These are phyloP conservation scores for Hypoxylon sp. DNA, from an alignment of 2,329 filamentous ascomycete species.

Conservation along the genomic window DNA sequence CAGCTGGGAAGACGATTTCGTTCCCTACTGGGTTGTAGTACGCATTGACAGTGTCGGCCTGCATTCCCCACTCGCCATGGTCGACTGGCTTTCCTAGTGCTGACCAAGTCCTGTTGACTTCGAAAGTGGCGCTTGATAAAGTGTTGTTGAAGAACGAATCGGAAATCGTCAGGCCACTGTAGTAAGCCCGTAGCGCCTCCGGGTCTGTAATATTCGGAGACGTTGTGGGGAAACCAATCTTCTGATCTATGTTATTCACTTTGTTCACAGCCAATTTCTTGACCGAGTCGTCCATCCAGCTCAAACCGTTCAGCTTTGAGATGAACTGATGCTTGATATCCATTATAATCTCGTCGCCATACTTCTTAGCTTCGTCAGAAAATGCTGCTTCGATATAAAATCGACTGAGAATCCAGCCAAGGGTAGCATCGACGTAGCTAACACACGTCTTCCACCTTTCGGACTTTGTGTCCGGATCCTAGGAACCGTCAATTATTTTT, in stretches of 20 bases:
- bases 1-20: constrained; percentile 76
- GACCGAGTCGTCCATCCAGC: constrained; percentile 74
- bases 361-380: constrained; percentile 74
- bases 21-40: constrained; percentile 75
- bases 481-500: constrained; percentile 24
- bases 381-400: constrained; percentile 81
- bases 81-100: constrained; percentile 72
- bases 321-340: constrained; percentile 79
- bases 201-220: constrained; percentile 73
- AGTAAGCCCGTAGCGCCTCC: constrained; percentile 67
- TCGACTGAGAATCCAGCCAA: constrained; percentile 78
- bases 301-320: constrained; percentile 59
- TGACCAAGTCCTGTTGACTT: constrained; percentile 66
- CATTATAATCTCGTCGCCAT: constrained; percentile 78
- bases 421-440: constrained; percentile 67
- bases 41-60: constrained; percentile 72
- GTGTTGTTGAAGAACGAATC: constrained; percentile 71
- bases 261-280: constrained; percentile 72
- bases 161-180: constrained; percentile 65
- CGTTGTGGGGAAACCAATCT: constrained; percentile 75
- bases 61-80: constrained; percentile 72
- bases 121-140: constrained; percentile 63
- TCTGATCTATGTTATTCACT: constrained; percentile 74
- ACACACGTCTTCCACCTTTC: constrained; percentile 79
- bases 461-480: constrained; percentile 72